Evolutionary conservation across 306 rosid genomes (phyloP).

Genomic region (Prunus mira): DNA sequence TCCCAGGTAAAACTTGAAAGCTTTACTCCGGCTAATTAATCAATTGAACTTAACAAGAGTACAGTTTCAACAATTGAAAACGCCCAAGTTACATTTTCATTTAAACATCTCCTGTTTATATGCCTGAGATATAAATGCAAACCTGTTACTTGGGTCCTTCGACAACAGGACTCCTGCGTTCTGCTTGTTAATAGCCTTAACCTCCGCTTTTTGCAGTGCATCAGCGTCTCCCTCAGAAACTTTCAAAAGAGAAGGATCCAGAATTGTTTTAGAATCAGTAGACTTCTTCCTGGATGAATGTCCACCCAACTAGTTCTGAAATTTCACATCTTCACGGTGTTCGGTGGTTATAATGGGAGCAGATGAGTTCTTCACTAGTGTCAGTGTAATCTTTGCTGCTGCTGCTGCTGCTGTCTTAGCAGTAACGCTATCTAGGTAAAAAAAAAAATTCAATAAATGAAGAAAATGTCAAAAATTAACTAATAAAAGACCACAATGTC

Average conservation of each 20-base stretch:
- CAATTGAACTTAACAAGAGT: neutral
- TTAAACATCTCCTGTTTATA: neutral
- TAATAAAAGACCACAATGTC: neutral
- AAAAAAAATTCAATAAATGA: constrained; percentile 9
- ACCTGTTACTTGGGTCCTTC: constrained; percentile 53
- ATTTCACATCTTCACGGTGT: constrained; percentile 21
- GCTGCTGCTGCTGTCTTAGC: constrained; percentile 34
- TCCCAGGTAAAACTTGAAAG: neutral
- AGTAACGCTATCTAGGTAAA: constrained; percentile 42
- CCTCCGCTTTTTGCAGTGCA: constrained; percentile 42
- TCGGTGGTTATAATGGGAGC: too few species aligned
- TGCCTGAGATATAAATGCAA: neutral
- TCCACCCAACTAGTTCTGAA: constrained; percentile 50
- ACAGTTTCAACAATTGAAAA: neutral
- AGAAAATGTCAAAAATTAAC: constrained; percentile 19
- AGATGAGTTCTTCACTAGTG: neutral
- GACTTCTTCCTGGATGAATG: constrained; percentile 51
- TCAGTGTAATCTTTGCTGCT: constrained; percentile 47
- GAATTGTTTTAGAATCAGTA: constrained; percentile 46
- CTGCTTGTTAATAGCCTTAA: constrained; percentile 59
- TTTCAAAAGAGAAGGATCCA: constrained; percentile 59
- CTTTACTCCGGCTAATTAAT: neutral
- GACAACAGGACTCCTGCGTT: constrained; percentile 49
- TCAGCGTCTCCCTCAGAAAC: constrained; percentile 51
- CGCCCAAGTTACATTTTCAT: constrained; percentile 41